Evolutionary conservation across 2,329 filamentous ascomycete genomes (phyloP).

Genomic region (Thielaviopsis musarum): DNA sequence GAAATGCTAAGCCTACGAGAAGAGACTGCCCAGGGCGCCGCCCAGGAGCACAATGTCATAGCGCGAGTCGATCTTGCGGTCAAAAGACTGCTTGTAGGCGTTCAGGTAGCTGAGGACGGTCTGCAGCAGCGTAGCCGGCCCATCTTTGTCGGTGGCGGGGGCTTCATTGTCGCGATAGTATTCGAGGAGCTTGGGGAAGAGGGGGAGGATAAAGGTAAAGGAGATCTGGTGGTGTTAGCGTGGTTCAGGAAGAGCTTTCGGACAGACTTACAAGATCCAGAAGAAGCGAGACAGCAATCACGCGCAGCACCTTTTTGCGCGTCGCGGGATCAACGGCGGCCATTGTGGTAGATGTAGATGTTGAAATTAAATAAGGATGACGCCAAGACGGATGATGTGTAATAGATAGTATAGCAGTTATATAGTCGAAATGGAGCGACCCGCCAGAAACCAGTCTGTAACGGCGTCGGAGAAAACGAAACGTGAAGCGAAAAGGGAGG

Average conservation of each 20-base stretch:
- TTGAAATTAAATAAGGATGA: neutral
- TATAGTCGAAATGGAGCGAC: neutral
- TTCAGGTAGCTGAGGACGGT: conserved; percentile 71
- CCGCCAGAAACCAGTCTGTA: neutral
- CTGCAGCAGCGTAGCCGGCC: conserved; percentile 52
- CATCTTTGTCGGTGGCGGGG: conserved; percentile 26
- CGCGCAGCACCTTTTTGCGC: conserved; percentile 68
- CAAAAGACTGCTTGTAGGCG: conserved; percentile 85
- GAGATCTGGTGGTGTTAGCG: conserved; percentile 49
- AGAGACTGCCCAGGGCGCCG: conserved; percentile 82
- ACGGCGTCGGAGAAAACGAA: neutral
- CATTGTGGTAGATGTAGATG: conserved; percentile 18
- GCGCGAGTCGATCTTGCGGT: conserved; percentile 80
- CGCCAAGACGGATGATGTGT: neutral
- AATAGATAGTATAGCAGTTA: neutral
- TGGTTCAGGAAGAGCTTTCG: neutral
- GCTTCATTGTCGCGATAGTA: conserved; percentile 85
- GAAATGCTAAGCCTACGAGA: conserved; percentile 35
- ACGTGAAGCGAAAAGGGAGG: neutral
- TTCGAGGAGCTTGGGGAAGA: conserved; percentile 87
- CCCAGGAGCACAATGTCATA: conserved; percentile 95
- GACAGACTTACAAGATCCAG: conserved; percentile 60
- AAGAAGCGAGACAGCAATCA: conserved; percentile 77
- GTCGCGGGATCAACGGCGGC: conserved; percentile 32
- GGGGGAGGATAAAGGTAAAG: conserved; percentile 93